phyloP scores from a whole-genome alignment of 2,329 filamentous ascomycete species.

The Thyridium curvatum region DNA sequence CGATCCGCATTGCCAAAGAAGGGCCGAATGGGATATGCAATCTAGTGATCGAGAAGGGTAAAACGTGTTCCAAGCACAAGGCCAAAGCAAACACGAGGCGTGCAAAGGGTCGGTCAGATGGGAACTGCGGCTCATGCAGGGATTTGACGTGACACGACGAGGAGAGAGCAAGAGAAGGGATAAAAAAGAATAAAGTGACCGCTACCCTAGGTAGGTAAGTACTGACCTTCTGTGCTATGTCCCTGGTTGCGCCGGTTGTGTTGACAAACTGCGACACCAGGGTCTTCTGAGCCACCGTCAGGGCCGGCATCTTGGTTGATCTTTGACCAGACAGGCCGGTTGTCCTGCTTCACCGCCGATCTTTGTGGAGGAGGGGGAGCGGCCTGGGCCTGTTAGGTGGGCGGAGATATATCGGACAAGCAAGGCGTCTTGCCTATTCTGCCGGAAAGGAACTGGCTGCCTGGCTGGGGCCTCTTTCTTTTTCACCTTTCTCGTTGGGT shows the following conservation, averaged over 20 bases:
- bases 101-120: too few relatives aligned
- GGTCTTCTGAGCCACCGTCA: conserved; percentile 25
- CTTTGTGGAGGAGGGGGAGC: too few relatives aligned
- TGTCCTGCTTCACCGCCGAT: neutral
- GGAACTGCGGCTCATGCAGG: too few relatives aligned
- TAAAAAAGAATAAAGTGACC: neutral
- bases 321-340: neutral
- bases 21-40: conserved; percentile 15
- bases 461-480: too few relatives aligned
- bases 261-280: conserved; percentile 33
- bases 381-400: too few relatives aligned
- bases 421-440: neutral
- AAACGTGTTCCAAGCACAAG: neutral
- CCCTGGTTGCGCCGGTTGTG: conserved; percentile 36
- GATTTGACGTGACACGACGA: too few relatives aligned
- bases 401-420: neutral
- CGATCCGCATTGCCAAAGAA: conserved; percentile 11
- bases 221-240: conserved; percentile 37
- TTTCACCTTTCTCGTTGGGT: too few relatives aligned
- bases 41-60: neutral
- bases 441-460: too few relatives aligned
- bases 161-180: neutral
- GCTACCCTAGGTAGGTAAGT: too few relatives aligned
- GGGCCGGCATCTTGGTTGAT: conserved; percentile 14
- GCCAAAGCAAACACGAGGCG: too few relatives aligned